These are phyloP conservation scores for Aphanomyces stellatus DNA, from an alignment of 352 stramenopile genomes.

Conservation along the genomic window DNA sequence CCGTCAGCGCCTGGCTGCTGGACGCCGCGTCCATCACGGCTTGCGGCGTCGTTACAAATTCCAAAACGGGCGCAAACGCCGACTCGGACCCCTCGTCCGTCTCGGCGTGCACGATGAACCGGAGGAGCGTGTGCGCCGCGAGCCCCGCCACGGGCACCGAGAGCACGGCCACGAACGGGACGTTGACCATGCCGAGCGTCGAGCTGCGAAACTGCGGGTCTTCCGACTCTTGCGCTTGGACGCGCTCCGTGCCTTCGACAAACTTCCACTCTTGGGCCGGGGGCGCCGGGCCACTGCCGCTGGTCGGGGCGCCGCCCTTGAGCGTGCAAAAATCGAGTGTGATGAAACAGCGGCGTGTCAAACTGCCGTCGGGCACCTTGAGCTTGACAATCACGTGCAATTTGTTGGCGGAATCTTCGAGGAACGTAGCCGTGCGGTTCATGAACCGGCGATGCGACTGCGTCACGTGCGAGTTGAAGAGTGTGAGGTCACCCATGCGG, in stretches of 20 bases:
- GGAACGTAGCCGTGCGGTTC: slow-evolving; percentile 12
- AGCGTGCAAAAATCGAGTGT: slow-evolving; percentile 78
- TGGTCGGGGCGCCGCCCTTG: slow-evolving; percentile 49
- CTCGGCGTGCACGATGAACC: slow-evolving; percentile 69
- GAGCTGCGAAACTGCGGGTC: slow-evolving; percentile 15
- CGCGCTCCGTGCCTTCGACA: slow-evolving; percentile 70
- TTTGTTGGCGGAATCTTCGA: slow-evolving; percentile 71
- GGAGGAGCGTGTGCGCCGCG: slow-evolving; percentile 74
- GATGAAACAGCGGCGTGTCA: slow-evolving; percentile 73
- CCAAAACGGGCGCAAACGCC: slow-evolving; percentile 75
- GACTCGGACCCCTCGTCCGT: slow-evolving; percentile 28
- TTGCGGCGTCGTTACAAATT: slow-evolving; percentile 82
- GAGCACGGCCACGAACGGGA: slow-evolving; percentile 78
- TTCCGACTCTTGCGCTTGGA: slow-evolving; percentile 21
- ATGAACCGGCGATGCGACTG: slow-evolving; percentile 18
- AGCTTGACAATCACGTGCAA: slow-evolving; percentile 74
- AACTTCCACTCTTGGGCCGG: slow-evolving; percentile 59
- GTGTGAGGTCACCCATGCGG: slow-evolving; percentile 5
- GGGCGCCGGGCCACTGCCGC: slow-evolving; percentile 35
- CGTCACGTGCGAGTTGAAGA: not conserved
- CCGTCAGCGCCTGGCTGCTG: slow-evolving; percentile 63
- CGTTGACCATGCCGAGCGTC: slow-evolving; percentile 24
- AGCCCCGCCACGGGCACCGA: slow-evolving; percentile 73
- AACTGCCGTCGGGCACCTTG: slow-evolving; percentile 54
- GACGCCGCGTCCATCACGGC: slow-evolving; percentile 73